Base-by-base conservation (phyloP, 768 basidiomycete genomes). In the Trametes punicea region DNA sequence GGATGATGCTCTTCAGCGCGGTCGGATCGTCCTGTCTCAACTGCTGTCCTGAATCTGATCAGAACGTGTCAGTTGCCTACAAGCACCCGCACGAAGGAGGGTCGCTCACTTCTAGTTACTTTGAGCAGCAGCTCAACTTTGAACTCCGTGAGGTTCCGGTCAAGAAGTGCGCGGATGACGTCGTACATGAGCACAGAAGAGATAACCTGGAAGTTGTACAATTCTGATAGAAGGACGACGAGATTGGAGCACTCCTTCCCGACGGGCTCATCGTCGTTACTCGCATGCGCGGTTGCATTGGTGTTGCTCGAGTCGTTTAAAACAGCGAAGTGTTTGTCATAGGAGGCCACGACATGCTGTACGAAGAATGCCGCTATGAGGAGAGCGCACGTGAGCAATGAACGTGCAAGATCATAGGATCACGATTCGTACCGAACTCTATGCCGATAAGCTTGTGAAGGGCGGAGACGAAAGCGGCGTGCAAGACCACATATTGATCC, bases 161-260 rank as follows among this genome's bases (percentile, higher is more conserved):
- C 73, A 44, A 98, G 75, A 42, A 98, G 78, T 13, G 78, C 76
- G 7, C 89, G 84, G 61, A 98, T 86, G 45, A 98, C 69, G 66
- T 98, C 97, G 71, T 93, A 98, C 44, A 98, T 74, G n/a, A 98
- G 77, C 10, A 87, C 73, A 54, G 85, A 92, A 2, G 91, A 91
- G 50, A 98, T 81, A 21, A 98, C 91, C 72, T 93, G 90, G 67
- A 98, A 94, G 68, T 98, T 98, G 75, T 98, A 98, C 18, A 99
- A 74, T 67, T 98, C 94, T 2, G 93, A 90, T 20, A 98, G 72
- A 21, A 98, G 80, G 1, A 91, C 82, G 38, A 96, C 79, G 30
- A 99, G 73, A 68, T 99, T 98, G 9, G 88, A 84, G 61, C 85
- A 85, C 67, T 96, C 92, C 72, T 98, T 99, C 27, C 93, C 90